These are phyloP conservation scores for Fusarium musae DNA, from an alignment of 2,329 filamentous ascomycete genomes.

Conservation along the genomic window DNA sequence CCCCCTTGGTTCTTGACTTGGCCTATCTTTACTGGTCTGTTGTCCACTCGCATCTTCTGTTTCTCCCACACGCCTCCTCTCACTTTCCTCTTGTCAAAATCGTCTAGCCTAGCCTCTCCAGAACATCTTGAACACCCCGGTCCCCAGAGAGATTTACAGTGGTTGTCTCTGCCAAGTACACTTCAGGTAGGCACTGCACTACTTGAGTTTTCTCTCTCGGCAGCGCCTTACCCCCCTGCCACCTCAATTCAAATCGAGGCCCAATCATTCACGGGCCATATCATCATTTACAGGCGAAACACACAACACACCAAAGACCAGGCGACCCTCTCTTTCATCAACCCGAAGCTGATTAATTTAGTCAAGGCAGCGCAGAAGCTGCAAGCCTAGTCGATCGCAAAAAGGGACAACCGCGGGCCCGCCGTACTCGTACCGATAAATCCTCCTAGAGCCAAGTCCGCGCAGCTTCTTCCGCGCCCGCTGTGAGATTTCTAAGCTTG, in stretches of 20 bases:
- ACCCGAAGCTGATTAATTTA: constrained; percentile 40
- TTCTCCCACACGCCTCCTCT: constrained; percentile 36
- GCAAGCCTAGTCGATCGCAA: constrained; percentile 7
- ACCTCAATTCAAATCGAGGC: constrained; percentile 28
- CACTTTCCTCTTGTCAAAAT: constrained; percentile 28
- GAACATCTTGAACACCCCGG: constrained; percentile 25
- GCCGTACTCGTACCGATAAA: constrained; percentile 18
- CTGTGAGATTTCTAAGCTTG: constrained; percentile 37
- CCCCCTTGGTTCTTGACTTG: constrained; percentile 26
- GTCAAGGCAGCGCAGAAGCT: constrained; percentile 29
- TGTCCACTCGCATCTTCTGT: constrained; percentile 31
- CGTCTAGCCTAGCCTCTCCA: constrained; percentile 30
- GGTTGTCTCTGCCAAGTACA: constrained; percentile 34
- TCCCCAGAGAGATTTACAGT: constrained; percentile 34
- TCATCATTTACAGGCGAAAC: constrained; percentile 39
- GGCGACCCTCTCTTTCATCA: constrained; percentile 34
- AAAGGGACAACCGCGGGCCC: constrained; percentile 20
- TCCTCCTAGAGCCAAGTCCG: constrained; percentile 27
- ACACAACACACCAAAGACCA: constrained; percentile 21
- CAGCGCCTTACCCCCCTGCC: constrained; percentile 36
- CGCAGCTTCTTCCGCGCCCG: constrained; percentile 42
- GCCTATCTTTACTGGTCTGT: constrained; percentile 24
- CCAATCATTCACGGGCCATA: constrained; percentile 37
- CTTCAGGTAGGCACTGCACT: constrained; percentile 35
- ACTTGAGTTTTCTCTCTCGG: constrained; percentile 28